These are phyloP conservation scores for Funneliformis caledonium DNA, from an alignment of 371 early-diverging fungal species.

Conservation along the genomic window DNA sequence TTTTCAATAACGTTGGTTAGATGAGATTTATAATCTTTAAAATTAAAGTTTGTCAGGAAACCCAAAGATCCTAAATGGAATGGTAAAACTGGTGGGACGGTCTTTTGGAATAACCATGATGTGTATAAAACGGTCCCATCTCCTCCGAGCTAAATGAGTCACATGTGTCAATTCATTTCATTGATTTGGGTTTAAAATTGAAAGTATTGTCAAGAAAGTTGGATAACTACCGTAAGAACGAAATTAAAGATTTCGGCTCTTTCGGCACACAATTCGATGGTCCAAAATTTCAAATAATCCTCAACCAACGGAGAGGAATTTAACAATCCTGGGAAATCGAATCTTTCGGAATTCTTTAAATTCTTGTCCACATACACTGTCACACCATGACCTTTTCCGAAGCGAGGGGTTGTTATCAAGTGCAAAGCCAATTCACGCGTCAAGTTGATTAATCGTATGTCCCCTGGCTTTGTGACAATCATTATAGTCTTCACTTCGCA, in stretches of 20 bases:
- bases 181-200: background rate
- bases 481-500: slow-evolving; percentile 62
- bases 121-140: slow-evolving; percentile 90
- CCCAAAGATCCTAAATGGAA: slow-evolving; percentile 90
- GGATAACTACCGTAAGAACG: slow-evolving; percentile 43
- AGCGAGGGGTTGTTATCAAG: slow-evolving; percentile 65
- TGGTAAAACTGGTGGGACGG: slow-evolving; percentile 88
- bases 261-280: slow-evolving; percentile 67
- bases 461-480: slow-evolving; percentile 92
- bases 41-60: slow-evolving; percentile 89
- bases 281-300: slow-evolving; percentile 74
- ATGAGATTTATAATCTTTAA: slow-evolving; percentile 61
- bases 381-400: slow-evolving; percentile 57
- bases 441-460: slow-evolving; percentile 71
- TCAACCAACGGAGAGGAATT: slow-evolving; percentile 52
- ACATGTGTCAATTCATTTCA: background rate
- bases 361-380: slow-evolving; percentile 75
- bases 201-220: background rate
- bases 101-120: slow-evolving; percentile 85
- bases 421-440: slow-evolving; percentile 83
- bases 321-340: slow-evolving; percentile 57
- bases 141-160: slow-evolving; percentile 70
- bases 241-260: slow-evolving; percentile 61
- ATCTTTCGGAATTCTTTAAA: slow-evolving; percentile 58
- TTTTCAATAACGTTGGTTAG: slow-evolving; percentile 65